Evolutionary conservation across 164 flowering plant species (phyloP).

Genomic region (Akebia trifoliata): DNA sequence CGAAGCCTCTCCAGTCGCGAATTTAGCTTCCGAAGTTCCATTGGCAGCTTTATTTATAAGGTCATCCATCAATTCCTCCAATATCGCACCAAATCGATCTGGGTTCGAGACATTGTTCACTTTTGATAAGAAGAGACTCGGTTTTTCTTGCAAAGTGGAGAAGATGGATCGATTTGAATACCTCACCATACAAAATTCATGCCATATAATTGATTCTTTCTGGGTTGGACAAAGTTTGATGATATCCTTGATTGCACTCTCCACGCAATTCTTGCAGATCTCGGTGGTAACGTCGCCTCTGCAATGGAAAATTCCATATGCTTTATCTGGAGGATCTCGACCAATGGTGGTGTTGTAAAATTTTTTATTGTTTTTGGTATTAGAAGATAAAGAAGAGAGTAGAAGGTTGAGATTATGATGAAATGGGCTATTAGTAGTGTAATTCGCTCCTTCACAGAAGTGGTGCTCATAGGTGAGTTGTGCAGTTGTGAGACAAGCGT

Average conservation of each 20-base stretch:
- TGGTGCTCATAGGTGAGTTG: not conserved
- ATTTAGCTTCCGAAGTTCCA: conserved; percentile 2
- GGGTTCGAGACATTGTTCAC: conserved; percentile 2
- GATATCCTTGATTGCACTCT: not conserved
- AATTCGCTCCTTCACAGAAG: not conserved
- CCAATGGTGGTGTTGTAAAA: conserved; percentile 17
- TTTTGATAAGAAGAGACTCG: not conserved
- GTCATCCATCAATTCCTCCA: not conserved
- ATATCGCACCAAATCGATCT: conserved; percentile 1
- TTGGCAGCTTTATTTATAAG: not conserved
- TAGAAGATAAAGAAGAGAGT: conserved; percentile 14
- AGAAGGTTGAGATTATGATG: conserved; percentile 14
- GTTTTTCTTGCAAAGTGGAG: not conserved
- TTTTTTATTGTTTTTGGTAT: not conserved
- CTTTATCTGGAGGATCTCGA: not conserved
- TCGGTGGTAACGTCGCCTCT: conserved; percentile 19
- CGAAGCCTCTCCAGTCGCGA: conserved; percentile 5
- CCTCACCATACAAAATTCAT: conserved; percentile 28
- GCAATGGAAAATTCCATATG: conserved; percentile 19
- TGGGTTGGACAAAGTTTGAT: conserved; percentile 14
- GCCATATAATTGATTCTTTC: conserved; percentile 18
- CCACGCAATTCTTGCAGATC: conserved; percentile 21
- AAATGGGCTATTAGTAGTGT: conserved; percentile 6
- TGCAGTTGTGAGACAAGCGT: not conserved
- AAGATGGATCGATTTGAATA: conserved; percentile 22